phyloP scores from a whole-genome alignment of 2,329 filamentous ascomycete species.

The Graphium sp. region DNA sequence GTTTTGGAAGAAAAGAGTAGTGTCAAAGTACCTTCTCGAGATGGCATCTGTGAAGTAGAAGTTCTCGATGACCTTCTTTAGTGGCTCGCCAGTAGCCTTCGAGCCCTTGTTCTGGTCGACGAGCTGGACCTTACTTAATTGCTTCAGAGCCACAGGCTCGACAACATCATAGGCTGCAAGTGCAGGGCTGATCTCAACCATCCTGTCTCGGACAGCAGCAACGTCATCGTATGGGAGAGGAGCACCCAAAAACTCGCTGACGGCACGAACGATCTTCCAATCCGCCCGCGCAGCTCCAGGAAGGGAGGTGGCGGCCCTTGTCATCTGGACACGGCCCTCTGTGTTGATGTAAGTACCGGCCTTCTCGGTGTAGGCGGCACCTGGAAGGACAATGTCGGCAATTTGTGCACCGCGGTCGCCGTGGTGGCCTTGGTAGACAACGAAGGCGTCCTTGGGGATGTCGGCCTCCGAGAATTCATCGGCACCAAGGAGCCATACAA shows the following conservation, averaged over 20 bases:
- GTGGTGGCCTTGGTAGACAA: conserved; percentile 97
- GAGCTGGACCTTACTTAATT: conserved; percentile 82
- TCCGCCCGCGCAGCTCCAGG: conserved; percentile 85
- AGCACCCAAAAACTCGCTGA: conserved; percentile 74
- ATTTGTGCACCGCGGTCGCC: conserved; percentile 86
- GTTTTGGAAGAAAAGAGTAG: background rate
- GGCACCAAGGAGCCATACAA: conserved; percentile 90
- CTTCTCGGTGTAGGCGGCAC: conserved; percentile 95
- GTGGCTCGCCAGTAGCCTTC: conserved; percentile 51
- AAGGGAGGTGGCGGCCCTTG: conserved; percentile 72
- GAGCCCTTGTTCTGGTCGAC: conserved; percentile 91
- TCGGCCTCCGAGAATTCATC: conserved; percentile 77
- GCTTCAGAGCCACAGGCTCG: conserved; percentile 58
- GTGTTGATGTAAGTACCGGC: conserved; percentile 94
- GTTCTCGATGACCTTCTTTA: conserved; percentile 81
- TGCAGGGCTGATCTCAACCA: conserved; percentile 86
- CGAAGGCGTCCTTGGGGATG: conserved; percentile 88
- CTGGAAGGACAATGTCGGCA: conserved; percentile 84
- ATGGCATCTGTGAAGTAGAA: conserved; percentile 98
- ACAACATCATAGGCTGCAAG: conserved; percentile 82
- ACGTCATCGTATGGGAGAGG: conserved; percentile 90
- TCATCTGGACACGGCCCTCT: conserved; percentile 89
- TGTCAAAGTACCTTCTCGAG: conserved; percentile 58
- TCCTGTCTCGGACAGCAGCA: conserved; percentile 73
- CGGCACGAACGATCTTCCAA: conserved; percentile 96